Conservation (phyloP, 495 filamentous ascomycete species). For the Lophiotrema nucula region DNA sequence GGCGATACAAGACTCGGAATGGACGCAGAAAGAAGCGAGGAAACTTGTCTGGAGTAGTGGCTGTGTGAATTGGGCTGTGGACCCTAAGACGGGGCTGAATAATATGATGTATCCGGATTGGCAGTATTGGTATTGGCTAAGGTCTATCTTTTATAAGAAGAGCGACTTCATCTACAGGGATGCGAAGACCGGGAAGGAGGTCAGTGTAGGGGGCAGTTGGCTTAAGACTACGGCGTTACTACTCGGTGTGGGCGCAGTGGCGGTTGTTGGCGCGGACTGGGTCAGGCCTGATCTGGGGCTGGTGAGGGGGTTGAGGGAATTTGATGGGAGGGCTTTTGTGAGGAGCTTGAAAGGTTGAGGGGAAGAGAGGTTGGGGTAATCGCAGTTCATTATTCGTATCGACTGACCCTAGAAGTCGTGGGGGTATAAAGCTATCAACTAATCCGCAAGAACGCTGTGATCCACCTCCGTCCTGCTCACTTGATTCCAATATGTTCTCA, state of each 20-base stretch:
- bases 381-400: no score
- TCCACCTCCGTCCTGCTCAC: no score
- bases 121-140: slow-evolving; percentile 36
- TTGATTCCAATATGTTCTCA: no score
- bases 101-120: slow-evolving; percentile 40
- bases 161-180: slow-evolving; percentile 18
- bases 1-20: slow-evolving; percentile 21
- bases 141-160: slow-evolving; percentile 32
- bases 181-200: slow-evolving; percentile 5
- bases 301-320: no score
- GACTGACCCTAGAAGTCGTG: no score
- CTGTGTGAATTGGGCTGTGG: slow-evolving; percentile 37
- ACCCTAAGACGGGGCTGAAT: slow-evolving; percentile 37
- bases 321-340: not conserved
- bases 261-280: no score
- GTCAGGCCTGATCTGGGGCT: no score
- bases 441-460: no score
- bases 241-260: not conserved
- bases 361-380: no score
- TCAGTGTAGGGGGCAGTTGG: not conserved
- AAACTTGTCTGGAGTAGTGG: slow-evolving; percentile 36
- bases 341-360: not conserved
- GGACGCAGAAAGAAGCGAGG: slow-evolving; percentile 29
- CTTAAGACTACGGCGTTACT: not conserved
- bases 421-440: no score